These are phyloP conservation scores for Cucumis cinereus DNA, from an alignment of 306 rosid genomes.

Conservation along the genomic window DNA sequence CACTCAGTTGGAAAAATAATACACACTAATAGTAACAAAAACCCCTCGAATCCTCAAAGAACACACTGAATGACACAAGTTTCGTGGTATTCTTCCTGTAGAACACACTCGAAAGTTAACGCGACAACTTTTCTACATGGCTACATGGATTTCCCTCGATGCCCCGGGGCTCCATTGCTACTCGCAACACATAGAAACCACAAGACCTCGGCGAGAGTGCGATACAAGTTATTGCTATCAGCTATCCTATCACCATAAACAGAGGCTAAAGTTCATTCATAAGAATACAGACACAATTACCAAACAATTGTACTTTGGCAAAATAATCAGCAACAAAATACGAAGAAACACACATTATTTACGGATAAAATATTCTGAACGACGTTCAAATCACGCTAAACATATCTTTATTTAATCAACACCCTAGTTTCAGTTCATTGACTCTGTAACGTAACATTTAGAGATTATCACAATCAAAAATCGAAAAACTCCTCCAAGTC, in stretches of 20 bases:
- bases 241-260: not conserved
- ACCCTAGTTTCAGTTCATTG: not conserved
- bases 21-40: not conserved
- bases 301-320: not conserved
- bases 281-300: not conserved
- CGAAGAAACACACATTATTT: not conserved
- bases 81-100: not conserved
- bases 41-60: not conserved
- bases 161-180: not conserved
- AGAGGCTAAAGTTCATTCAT: not conserved
- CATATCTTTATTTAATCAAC: not conserved
- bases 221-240: not conserved
- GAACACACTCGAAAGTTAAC: not conserved
- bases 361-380: not conserved
- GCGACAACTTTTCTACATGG: not conserved
- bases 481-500: not conserved
- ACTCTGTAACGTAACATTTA: not conserved
- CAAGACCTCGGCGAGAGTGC: not conserved
- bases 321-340: not conserved
- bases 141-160: not conserved
- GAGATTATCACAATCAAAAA: not conserved
- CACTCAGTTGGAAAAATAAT: not conserved
- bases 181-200: not conserved
- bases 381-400: constrained; percentile 2
- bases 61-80: not conserved